Conservation (phyloP, 2,329 filamentous ascomycete species). For the Metarhizium album region DNA sequence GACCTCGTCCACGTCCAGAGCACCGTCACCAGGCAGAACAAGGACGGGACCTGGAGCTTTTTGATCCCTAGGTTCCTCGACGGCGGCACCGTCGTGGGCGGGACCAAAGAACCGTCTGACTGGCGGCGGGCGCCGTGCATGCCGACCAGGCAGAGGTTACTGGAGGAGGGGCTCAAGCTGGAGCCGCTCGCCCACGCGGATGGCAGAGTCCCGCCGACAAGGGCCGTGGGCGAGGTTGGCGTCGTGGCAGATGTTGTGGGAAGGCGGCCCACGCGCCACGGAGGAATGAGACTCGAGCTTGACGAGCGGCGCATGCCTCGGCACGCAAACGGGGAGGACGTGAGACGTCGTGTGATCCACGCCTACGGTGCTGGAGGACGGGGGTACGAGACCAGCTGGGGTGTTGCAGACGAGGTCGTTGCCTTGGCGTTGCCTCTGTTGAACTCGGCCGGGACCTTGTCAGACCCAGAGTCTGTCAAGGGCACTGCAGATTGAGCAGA, state of each 20-base stretch:
- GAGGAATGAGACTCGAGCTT: conserved; percentile 42
- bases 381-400: conserved; percentile 49
- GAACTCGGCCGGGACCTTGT: too few relatives aligned
- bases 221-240: conserved; percentile 12
- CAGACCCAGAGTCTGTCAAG: too few relatives aligned
- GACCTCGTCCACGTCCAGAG: conserved; percentile 22
- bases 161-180: conserved; percentile 24
- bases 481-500: too few relatives aligned
- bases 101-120: conserved; percentile 47
- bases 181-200: conserved; percentile 16
- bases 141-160: conserved; percentile 35
- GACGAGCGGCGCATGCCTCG: conserved; percentile 22
- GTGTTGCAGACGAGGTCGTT: conserved; percentile 39
- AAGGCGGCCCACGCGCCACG: conserved; percentile 31
- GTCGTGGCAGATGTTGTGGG: conserved; percentile 34
- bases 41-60: conserved; percentile 52
- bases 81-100: conserved; percentile 54
- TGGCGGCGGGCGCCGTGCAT: conserved; percentile 31
- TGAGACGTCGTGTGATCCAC: conserved; percentile 26
- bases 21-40: conserved; percentile 48
- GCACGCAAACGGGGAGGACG: background rate
- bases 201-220: conserved; percentile 8
- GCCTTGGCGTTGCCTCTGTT: conserved; percentile 9
- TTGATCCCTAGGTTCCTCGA: conserved; percentile 48
- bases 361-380: conserved; percentile 49